Evolutionary conservation across 768 basidiomycete species (phyloP), one percentile per base, ranked within the genome.

Genomic region (Pluteus cervinus): DNA sequence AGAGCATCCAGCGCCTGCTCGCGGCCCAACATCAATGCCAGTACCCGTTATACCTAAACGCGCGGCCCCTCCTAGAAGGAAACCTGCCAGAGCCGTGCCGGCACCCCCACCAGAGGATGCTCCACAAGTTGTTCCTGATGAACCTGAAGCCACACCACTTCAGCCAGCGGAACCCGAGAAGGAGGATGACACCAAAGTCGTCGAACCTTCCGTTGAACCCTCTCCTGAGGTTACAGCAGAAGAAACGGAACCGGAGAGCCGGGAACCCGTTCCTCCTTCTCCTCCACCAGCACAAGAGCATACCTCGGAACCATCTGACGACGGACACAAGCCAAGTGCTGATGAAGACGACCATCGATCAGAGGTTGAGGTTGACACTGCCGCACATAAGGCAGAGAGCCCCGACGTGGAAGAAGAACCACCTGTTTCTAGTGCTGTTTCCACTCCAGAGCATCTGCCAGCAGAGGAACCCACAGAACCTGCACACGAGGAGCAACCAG

Each of bases 11-110:
- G 56, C 58, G 23, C 48, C 61, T 4, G 39, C 65, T 8, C 69
- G 66, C 24, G 61, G 57, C 16, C 74, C 75, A 12, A 43, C 63
- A 4, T 66, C 76, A 0, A 88, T 90, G 79, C 85, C 86, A 15
- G 66, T 86, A 4, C 85, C 86, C 10, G 71, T 75, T 10, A 79
- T 66, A 12, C 86, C 87, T 29, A 76, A 82, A 29, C 74, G 87
- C 4, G 71, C 84, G 17, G 86, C 70, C 3, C 86, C 84, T 33
- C 87, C 88, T 7, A 68, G 86, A 28, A 79, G 70, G 59, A 83
- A 84, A 50, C 52, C 67, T 4, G 63, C 62, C 32, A 81, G 76
- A 54, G 69, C 75, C n/a, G 58, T 69, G 8, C 58, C 69, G 6
- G 41, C 47, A 20, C 45, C 51, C 4, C 34, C 44, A 21, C 28